phyloP scores from a whole-genome alignment of 2,329 filamentous ascomycete genomes.

The Aschersonia sp. region DNA sequence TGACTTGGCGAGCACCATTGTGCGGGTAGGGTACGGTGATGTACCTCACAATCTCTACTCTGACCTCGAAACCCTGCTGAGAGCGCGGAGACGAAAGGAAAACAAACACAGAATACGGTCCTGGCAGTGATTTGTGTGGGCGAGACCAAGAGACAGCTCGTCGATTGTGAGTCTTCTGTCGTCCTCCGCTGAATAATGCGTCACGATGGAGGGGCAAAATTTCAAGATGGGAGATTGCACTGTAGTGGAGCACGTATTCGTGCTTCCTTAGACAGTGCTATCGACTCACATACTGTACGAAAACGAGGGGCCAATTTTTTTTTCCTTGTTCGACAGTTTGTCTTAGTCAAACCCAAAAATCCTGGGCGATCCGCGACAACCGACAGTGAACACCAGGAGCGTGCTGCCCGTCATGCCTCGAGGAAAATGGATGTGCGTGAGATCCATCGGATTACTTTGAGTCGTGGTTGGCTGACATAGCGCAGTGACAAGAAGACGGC shows the following conservation, averaged over 20 bases:
- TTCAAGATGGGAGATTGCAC: conserved; percentile 14
- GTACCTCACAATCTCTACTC: not conserved
- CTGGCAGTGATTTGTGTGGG: no score
- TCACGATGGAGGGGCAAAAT: conserved; percentile 35
- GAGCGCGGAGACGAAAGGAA: no score
- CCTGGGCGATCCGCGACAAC: no score
- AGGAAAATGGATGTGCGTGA: conserved; percentile 51
- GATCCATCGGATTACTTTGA: not conserved
- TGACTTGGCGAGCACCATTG: conserved; percentile 63
- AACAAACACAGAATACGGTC: no score
- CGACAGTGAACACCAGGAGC: no score
- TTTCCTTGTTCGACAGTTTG: not conserved
- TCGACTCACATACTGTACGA: conserved; percentile 7
- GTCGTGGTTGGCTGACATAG: not conserved
- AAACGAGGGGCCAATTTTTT: not conserved
- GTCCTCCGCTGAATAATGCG: conserved; percentile 21
- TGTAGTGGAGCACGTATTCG: conserved; percentile 5
- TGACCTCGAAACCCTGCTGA: no score
- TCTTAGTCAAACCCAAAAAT: no score
- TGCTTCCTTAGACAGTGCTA: conserved; percentile 13
- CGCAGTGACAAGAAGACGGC: conserved; percentile 71
- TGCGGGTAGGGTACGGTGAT: conserved; percentile 11
- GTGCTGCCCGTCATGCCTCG: conserved; percentile 47
- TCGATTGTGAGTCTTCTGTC: not conserved
- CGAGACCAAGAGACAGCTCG: no score